Evolutionary conservation across 352 stramenopile genomes (phyloP).

Genomic region (Pythium oligandrum): DNA sequence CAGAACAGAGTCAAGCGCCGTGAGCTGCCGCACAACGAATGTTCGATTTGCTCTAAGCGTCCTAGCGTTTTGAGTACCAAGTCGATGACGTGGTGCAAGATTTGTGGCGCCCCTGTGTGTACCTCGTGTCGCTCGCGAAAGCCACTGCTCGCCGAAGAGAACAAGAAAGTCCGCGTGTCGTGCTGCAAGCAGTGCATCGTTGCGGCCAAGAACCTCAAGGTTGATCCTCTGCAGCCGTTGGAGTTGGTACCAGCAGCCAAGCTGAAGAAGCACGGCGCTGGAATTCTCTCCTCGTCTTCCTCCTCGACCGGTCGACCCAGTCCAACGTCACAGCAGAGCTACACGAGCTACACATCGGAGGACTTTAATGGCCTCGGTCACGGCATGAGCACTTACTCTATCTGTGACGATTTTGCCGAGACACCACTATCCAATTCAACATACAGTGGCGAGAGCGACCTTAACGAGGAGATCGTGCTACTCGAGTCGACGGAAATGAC

Average conservation of each 20-base stretch:
- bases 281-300: not conserved
- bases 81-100: slow-evolving; percentile 24
- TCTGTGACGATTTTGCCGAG: no score
- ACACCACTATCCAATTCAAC: slow-evolving; percentile 10
- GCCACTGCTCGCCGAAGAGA: slow-evolving; percentile 14
- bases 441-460: slow-evolving; percentile 4
- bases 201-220: slow-evolving; percentile 7
- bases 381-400: no score
- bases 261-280: not conserved
- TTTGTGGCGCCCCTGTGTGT: slow-evolving; percentile 19
- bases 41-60: slow-evolving; percentile 13
- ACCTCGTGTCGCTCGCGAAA: slow-evolving; percentile 18
- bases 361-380: no score
- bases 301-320: no score
- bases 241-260: slow-evolving; percentile 10
- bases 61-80: slow-evolving; percentile 16
- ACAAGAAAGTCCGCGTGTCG: slow-evolving; percentile 14
- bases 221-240: slow-evolving; percentile 10
- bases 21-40: not conserved
- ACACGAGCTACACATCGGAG: no score
- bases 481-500: slow-evolving; percentile 16
- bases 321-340: no score
- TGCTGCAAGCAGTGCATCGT: slow-evolving; percentile 27
- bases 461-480: slow-evolving; percentile 9
- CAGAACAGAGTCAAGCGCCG: not conserved